Evolutionary conservation across 2,329 filamentous ascomycete genomes (phyloP).

Genomic region (Colletotrichum simmondsii): DNA sequence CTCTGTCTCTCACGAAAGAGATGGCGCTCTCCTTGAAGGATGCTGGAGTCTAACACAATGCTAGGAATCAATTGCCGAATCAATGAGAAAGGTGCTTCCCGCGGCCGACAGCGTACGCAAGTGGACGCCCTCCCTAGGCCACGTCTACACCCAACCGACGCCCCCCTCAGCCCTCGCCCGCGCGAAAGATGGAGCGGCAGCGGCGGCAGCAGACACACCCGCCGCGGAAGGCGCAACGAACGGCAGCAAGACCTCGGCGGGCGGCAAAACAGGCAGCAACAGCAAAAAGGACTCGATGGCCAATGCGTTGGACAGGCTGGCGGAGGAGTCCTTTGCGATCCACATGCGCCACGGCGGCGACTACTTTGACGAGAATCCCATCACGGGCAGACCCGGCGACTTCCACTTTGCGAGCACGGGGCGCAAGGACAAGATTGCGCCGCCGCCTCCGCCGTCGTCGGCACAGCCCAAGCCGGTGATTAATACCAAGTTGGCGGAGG

Average conservation of each 20-base stretch:
- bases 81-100: slow-evolving; percentile 64
- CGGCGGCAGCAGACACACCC: slow-evolving; percentile 49
- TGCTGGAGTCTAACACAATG: background rate
- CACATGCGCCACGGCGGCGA: slow-evolving; percentile 71
- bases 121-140: slow-evolving; percentile 66
- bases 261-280: slow-evolving; percentile 39
- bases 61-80: slow-evolving; percentile 38
- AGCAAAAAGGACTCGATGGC: slow-evolving; percentile 51
- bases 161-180: slow-evolving; percentile 37
- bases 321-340: slow-evolving; percentile 68
- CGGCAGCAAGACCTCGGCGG: slow-evolving; percentile 13
- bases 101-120: slow-evolving; percentile 60
- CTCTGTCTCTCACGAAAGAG: background rate
- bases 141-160: slow-evolving; percentile 57
- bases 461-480: slow-evolving; percentile 42
- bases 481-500: slow-evolving; percentile 54
- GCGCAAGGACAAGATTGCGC: slow-evolving; percentile 54
- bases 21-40: background rate
- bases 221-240: slow-evolving; percentile 50
- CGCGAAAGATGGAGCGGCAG: slow-evolving; percentile 47
- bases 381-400: slow-evolving; percentile 73
- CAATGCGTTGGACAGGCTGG: slow-evolving; percentile 54
- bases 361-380: slow-evolving; percentile 76
- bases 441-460: slow-evolving; percentile 23
- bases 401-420: slow-evolving; percentile 74